These are phyloP conservation scores for Tylopilus sp. DNA, from an alignment of 768 basidiomycete genomes.

Conservation along the genomic window DNA sequence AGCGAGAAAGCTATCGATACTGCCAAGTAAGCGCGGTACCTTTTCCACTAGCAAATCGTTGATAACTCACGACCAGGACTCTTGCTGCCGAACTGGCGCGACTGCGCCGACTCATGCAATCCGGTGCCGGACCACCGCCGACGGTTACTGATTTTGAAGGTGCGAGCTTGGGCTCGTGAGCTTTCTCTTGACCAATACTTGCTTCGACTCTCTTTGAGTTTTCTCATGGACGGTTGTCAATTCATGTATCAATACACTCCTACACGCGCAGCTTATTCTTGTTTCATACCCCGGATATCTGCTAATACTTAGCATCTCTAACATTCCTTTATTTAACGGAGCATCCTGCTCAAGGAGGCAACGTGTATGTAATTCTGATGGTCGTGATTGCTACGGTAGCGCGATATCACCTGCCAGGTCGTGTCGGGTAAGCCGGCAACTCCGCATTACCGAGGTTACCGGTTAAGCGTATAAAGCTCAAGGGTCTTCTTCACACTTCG, in stretches of 20 bases:
- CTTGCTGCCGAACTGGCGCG: constrained; percentile 63
- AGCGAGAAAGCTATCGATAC: constrained; percentile 57
- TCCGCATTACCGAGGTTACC: not conserved
- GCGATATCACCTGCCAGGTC: not conserved
- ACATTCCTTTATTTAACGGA: not conserved
- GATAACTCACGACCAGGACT: constrained; percentile 34
- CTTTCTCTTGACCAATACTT: not conserved
- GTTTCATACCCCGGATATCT: constrained; percentile 28
- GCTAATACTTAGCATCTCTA: constrained; percentile 13
- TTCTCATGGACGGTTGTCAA: constrained; percentile 26
- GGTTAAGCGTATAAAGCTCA: too few relatives aligned
- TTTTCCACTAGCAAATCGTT: not conserved
- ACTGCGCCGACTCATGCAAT: constrained; percentile 70
- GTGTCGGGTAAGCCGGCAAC: not conserved
- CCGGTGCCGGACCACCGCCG: constrained; percentile 37
- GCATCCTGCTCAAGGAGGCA: too few relatives aligned
- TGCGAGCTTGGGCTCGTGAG: constrained; percentile 14
- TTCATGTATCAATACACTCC: constrained; percentile 33
- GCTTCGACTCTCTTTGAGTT: constrained; percentile 5
- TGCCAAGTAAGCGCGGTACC: constrained; percentile 47
- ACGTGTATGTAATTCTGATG: not conserved
- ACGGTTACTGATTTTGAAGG: constrained; percentile 10
- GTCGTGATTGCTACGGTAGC: not conserved
- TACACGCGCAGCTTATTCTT: constrained; percentile 20
- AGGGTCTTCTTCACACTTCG: too few relatives aligned